These are phyloP conservation scores for Echria macrotheca DNA, from an alignment of 495 filamentous ascomycete genomes.

Conservation along the genomic window DNA sequence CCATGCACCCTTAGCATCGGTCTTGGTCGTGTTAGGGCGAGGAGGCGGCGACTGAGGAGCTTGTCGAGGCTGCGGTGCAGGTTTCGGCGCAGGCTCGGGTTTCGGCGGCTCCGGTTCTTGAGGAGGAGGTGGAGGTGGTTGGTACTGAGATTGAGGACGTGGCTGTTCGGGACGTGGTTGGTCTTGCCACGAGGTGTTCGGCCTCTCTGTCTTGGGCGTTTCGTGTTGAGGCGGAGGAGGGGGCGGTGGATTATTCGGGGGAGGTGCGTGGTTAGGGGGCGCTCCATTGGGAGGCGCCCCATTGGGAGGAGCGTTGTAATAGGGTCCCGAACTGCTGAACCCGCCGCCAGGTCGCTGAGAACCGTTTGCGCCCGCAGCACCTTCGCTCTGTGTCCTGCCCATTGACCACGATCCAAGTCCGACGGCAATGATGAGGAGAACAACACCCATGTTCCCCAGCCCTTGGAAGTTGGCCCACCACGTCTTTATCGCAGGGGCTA, in stretches of 20 bases:
- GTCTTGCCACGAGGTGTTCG: slow-evolving; percentile 40
- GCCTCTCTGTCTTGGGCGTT: slow-evolving; percentile 22
- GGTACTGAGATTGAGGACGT: slow-evolving; percentile 11
- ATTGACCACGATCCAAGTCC: slow-evolving; percentile 71
- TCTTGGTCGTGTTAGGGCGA: slow-evolving; percentile 17
- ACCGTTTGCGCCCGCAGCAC: background rate
- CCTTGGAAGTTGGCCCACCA: slow-evolving; percentile 62
- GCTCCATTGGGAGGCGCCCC: no score
- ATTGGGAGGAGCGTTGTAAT: slow-evolving; percentile 29
- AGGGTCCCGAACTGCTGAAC: slow-evolving; percentile 11
- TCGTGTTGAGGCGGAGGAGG: slow-evolving; percentile 29
- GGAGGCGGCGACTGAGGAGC: slow-evolving; percentile 38
- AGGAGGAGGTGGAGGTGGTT: slow-evolving; percentile 13
- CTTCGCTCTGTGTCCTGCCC: slow-evolving; percentile 39
- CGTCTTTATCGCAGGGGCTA: slow-evolving; percentile 61
- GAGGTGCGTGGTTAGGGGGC: slow-evolving; percentile 39
- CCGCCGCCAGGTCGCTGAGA: slow-evolving; percentile 16
- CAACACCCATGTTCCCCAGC: slow-evolving; percentile 55
- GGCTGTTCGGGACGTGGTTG: slow-evolving; percentile 15
- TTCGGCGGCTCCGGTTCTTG: slow-evolving; percentile 7
- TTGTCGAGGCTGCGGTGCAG: slow-evolving; percentile 17
- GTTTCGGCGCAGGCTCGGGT: slow-evolving; percentile 21
- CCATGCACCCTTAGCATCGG: slow-evolving; percentile 49
- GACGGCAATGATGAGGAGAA: slow-evolving; percentile 58
- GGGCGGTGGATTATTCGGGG: slow-evolving; percentile 31